phyloP scores from a whole-genome alignment of 495 filamentous ascomycete species.

The Aspergillus asperescens region DNA sequence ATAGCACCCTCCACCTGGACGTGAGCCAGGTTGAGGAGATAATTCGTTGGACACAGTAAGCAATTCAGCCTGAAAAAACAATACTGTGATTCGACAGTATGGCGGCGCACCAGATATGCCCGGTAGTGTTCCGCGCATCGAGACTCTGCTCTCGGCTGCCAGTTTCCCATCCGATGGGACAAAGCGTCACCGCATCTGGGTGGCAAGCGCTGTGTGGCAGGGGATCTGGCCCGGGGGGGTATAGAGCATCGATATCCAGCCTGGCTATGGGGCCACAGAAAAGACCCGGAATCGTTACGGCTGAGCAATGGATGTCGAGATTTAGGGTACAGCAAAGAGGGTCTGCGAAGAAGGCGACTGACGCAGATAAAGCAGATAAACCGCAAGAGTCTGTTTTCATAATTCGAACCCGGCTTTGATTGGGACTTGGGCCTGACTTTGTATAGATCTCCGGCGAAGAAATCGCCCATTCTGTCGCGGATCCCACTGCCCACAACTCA shows the following conservation, averaged over 20 bases:
- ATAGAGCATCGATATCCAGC: slow-evolving; percentile 9
- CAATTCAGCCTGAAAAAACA: background rate
- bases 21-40: background rate
- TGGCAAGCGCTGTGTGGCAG: slow-evolving; percentile 6
- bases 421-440: slow-evolving; percentile 1
- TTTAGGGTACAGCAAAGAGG: slow-evolving; percentile 21
- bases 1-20: slow-evolving; percentile 3
- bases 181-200: background rate
- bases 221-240: background rate
- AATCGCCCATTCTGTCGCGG: slow-evolving; percentile 42
- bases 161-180: background rate
- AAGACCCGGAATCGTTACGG: background rate
- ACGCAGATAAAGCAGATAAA: slow-evolving; percentile 15
- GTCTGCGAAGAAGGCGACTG: slow-evolving; percentile 22
- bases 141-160: slow-evolving; percentile 6
- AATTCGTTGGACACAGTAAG: background rate
- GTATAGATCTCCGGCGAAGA: slow-evolving; percentile 20
- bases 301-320: slow-evolving; percentile 4
- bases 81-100: slow-evolving; percentile 8
- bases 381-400: slow-evolving; percentile 19
- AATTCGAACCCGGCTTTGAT: background rate
- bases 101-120: slow-evolving; percentile 6
- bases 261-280: slow-evolving; percentile 5
- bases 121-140: slow-evolving; percentile 8
- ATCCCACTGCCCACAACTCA: slow-evolving; percentile 49